These are phyloP conservation scores for Colletotrichum costaricense DNA, from an alignment of 2,329 filamentous ascomycete species.

Conservation along the genomic window DNA sequence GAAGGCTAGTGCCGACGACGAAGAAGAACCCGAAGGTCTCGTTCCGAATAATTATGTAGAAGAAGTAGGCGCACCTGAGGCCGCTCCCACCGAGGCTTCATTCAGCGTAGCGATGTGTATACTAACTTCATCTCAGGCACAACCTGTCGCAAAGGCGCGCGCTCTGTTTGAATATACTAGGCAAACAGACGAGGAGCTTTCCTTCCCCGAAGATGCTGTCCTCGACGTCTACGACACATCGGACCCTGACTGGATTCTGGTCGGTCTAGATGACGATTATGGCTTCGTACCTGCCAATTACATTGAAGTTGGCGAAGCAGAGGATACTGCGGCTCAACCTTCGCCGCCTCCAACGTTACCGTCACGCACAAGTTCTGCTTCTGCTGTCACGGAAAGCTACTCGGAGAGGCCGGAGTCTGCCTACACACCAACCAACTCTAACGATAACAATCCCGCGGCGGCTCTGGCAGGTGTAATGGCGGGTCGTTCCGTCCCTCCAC, in stretches of 20 bases:
- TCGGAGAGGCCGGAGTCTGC: slow-evolving; percentile 27
- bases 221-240: slow-evolving; percentile 89
- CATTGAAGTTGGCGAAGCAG: slow-evolving; percentile 75
- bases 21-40: slow-evolving; percentile 90
- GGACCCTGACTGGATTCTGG: slow-evolving; percentile 96
- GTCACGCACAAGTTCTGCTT: slow-evolving; percentile 32
- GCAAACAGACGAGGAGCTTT: slow-evolving; percentile 97
- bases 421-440: slow-evolving; percentile 39
- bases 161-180: slow-evolving; percentile 98
- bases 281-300: slow-evolving; percentile 98
- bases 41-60: slow-evolving; percentile 96
- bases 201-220: slow-evolving; percentile 88
- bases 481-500: slow-evolving; percentile 50
- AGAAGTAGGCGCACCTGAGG: slow-evolving; percentile 67
- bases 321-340: slow-evolving; percentile 46
- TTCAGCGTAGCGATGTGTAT: neutral
- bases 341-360: slow-evolving; percentile 48
- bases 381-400: slow-evolving; percentile 6
- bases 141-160: slow-evolving; percentile 74
- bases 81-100: neutral
- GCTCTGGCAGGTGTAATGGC: slow-evolving; percentile 68
- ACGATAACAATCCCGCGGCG: slow-evolving; percentile 59
- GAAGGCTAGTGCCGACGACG: slow-evolving; percentile 83
- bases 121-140: slow-evolving; percentile 55
- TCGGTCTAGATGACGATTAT: slow-evolving; percentile 85